Evolutionary conservation across 768 basidiomycete genomes (phyloP).

Genomic region (Serpula lacrymans): DNA sequence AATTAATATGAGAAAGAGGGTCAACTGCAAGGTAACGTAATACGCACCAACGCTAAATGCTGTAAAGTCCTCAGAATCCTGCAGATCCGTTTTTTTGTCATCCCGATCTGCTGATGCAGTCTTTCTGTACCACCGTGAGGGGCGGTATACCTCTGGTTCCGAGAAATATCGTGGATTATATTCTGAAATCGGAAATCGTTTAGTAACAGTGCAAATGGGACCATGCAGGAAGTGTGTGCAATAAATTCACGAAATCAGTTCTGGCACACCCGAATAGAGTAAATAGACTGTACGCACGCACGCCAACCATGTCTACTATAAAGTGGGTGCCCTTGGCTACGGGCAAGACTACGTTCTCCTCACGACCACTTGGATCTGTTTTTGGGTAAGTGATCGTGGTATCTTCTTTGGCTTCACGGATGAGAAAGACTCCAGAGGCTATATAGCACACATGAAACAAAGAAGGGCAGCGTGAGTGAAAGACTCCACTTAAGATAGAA

Average conservation of each 20-base stretch:
- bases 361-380: too few species aligned
- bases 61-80: constrained; percentile 2
- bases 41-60: constrained; percentile 18
- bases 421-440: background rate
- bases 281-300: constrained; percentile 36
- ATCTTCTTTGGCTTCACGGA: background rate
- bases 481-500: too few species aligned
- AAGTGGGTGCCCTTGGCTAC: background rate
- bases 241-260: background rate
- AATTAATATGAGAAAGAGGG: background rate
- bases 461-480: too few species aligned
- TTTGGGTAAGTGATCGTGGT: background rate
- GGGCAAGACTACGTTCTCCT: background rate
- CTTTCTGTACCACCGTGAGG: constrained; percentile 48
- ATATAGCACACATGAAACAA: too few species aligned
- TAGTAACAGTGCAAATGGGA: constrained; percentile 7
- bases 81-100: background rate
- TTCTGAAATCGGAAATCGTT: constrained; percentile 25
- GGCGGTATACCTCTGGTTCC: constrained; percentile 44
- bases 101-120: constrained; percentile 1
- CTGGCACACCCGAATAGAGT: too few species aligned
- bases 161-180: constrained; percentile 50
- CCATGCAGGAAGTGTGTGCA: background rate
- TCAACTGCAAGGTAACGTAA: background rate
- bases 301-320: constrained; percentile 46